Percentiles rank a stretch among this genome's conserved stretches.
These are phyloP conservation scores for Trichoderma arundinaceum DNA, from an alignment of 2,329 filamentous ascomycete genomes.

Conservation along the genomic window DNA sequence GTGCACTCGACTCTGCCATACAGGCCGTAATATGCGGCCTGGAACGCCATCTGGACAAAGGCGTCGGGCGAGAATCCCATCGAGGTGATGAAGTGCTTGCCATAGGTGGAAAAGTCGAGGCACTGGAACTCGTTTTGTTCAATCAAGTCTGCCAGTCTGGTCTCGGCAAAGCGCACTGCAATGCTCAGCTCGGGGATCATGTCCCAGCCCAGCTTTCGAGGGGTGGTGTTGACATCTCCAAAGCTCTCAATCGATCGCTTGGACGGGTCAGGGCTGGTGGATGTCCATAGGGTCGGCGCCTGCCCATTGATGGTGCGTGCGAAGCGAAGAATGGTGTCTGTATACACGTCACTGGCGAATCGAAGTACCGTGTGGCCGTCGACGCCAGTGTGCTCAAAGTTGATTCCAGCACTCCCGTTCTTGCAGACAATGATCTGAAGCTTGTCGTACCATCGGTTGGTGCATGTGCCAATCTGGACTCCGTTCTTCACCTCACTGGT, in stretches of 20 bases:
- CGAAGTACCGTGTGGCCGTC: slow-evolving; percentile 96
- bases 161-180: slow-evolving; percentile 93
- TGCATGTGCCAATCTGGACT: slow-evolving; percentile 96
- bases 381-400: slow-evolving; percentile 98
- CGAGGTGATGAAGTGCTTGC: slow-evolving; percentile 96
- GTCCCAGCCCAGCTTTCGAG: slow-evolving; percentile 97
- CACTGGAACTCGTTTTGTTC: slow-evolving; percentile 96
- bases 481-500: slow-evolving; percentile 90
- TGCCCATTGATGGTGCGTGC: slow-evolving; percentile 94
- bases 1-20: slow-evolving; percentile 94
- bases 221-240: slow-evolving; percentile 89
- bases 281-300: slow-evolving; percentile 90
- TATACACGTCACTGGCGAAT: slow-evolving; percentile 96
- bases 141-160: slow-evolving; percentile 88
- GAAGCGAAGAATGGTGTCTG: slow-evolving; percentile 95
- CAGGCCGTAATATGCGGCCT: slow-evolving; percentile 95
- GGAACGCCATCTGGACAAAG: slow-evolving; percentile 98
- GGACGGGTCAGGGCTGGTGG: slow-evolving; percentile 86
- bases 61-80: slow-evolving; percentile 98
- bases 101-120: slow-evolving; percentile 85
- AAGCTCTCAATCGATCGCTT: slow-evolving; percentile 92
- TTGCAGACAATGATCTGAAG: slow-evolving; percentile 99
- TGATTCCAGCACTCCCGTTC: slow-evolving; percentile 97
- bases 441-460: slow-evolving; percentile 99
- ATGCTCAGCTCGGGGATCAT: slow-evolving; percentile 92